phyloP scores from a whole-genome alignment of 495 filamentous ascomycete genomes.

The Xylaria intraflava region DNA sequence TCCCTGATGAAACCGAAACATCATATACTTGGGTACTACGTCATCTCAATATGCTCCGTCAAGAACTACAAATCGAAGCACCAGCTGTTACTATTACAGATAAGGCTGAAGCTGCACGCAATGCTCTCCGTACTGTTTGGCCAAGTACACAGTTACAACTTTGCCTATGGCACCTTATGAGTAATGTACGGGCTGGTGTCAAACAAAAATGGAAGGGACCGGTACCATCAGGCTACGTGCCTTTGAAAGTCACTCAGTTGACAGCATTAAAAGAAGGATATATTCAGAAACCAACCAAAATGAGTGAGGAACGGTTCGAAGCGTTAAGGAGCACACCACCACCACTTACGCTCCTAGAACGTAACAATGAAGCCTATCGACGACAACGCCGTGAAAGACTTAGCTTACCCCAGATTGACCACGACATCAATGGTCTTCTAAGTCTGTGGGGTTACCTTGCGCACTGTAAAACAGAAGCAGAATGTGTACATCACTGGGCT shows the following conservation, averaged over 20 bases:
- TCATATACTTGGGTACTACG: background rate
- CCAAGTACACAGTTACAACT: background rate
- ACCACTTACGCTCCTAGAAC: background rate
- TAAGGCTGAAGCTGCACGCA: background rate
- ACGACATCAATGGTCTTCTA: background rate
- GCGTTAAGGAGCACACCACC: background rate
- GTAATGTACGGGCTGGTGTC: background rate
- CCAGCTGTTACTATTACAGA: background rate
- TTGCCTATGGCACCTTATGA: background rate
- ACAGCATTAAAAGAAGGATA: background rate
- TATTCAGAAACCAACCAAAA: background rate
- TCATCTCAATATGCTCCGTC: background rate
- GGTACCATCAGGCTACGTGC: background rate
- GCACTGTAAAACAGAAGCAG: background rate
- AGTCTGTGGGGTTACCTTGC: background rate
- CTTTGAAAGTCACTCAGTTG: background rate
- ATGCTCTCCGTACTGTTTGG: background rate
- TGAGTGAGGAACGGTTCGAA: background rate
- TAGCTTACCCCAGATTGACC: background rate
- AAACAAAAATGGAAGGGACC: background rate
- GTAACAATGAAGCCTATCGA: background rate
- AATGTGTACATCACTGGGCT: background rate
- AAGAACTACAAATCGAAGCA: background rate
- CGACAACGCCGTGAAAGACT: background rate
- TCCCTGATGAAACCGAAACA: background rate